phyloP scores from a whole-genome alignment of 164 flowering plant species.

The Amborella trichopoda region DNA sequence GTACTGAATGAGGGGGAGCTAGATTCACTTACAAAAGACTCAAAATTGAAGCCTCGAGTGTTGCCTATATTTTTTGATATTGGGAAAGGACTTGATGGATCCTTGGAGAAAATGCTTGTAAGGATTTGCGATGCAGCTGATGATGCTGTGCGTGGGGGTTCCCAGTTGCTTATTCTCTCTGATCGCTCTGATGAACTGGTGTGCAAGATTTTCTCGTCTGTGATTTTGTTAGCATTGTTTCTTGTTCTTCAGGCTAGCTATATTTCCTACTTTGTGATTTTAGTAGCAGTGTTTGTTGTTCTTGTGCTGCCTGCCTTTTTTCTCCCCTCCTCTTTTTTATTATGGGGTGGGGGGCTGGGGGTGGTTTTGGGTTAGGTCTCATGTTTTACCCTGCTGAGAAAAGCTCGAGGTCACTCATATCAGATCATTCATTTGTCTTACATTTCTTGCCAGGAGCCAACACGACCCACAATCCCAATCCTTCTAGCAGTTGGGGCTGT shows the following conservation, averaged over 20 bases:
- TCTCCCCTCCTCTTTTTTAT: neutral
- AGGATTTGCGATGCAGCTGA: slow-evolving; percentile 93
- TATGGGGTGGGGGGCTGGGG: too few relatives aligned
- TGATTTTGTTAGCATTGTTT: neutral
- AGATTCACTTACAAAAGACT: slow-evolving; percentile 67
- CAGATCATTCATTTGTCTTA: too few relatives aligned
- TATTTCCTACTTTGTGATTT: neutral
- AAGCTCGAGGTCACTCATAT: too few relatives aligned
- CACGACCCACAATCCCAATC: slow-evolving; percentile 92
- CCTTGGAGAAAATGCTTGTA: slow-evolving; percentile 54
- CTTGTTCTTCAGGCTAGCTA: neutral
- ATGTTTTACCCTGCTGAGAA: too few relatives aligned
- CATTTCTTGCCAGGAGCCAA: slow-evolving; percentile 66
- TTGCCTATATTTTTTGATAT: slow-evolving; percentile 87
- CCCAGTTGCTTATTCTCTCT: slow-evolving; percentile 87
- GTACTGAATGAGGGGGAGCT: slow-evolving; percentile 94
- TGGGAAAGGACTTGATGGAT: slow-evolving; percentile 85
- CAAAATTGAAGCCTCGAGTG: slow-evolving; percentile 55
- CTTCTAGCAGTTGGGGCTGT: slow-evolving; percentile 99
- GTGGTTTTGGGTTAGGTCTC: too few relatives aligned
- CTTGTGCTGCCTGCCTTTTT: neutral
- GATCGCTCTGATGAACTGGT: slow-evolving; percentile 90
- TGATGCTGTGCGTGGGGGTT: slow-evolving; percentile 97
- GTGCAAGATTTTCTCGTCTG: slow-evolving; percentile 7
- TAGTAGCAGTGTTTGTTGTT: neutral